Evolutionary conservation across 2,329 filamentous ascomycete species (phyloP), one percentile per base, ranked within the genome.

Genomic region (Colletotrichum spaethianum): DNA sequence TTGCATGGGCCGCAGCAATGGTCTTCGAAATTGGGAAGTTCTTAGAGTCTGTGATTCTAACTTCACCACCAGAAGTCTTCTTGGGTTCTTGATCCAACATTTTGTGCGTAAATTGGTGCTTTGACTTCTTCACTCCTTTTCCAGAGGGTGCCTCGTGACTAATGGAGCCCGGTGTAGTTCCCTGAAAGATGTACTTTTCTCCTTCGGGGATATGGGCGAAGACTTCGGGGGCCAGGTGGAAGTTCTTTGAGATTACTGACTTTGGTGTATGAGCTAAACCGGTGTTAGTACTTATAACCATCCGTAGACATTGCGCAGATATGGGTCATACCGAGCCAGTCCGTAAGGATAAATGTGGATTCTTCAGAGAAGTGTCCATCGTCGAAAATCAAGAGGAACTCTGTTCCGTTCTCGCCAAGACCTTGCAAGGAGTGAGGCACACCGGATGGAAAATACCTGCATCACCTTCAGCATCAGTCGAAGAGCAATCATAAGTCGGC

Each of bases 131-230:
- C 74, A 93, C 90, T 23, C 87, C 80, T 53, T 89, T 88, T 40
- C 89, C 87, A 0, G 82, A 86, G 2, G 92, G 92, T 26, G 87
- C 86, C 78, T 94, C 93, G 14, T 92, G 85, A 18, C 89, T 85
- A 74, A 94, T 92, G 23, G 90, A 85, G 4, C 87, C 89, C 0
- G 93, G 93, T 2, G 86, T 82, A 0, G 89, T 89, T 68, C 92
- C 93, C 76, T 92, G 88, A 85, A 95, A 95, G 78, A 95, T 95
- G 85, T 94, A 95, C 75, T 93, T 93, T 76, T 94, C 89, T 53
- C 86, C 83, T 57, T 89, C 80, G 1, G 93, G 92, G 9, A 94
- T 87, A 71, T 92, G 86, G 18, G 89, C 87, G 76, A 95, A 94
- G 36, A 94, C 85, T 76, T 94, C 89, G 0, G 92, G 90, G 0